Conservation (phyloP, 208 protist genomes). For the Leishmania lainsoni region DNA sequence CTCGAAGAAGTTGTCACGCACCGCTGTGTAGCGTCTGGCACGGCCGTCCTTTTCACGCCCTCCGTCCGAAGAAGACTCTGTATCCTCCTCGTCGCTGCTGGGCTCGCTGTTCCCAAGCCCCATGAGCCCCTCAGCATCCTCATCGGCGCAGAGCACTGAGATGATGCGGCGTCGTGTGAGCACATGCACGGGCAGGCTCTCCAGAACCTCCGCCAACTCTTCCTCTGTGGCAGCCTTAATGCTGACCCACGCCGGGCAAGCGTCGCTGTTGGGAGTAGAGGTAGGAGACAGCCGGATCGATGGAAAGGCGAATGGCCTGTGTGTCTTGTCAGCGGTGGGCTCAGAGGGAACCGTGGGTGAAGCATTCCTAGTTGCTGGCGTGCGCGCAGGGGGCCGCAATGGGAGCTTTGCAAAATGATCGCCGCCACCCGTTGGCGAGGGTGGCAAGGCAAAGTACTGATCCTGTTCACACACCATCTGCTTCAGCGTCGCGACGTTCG, state of each 20-base stretch:
- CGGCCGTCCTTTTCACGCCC: not conserved
- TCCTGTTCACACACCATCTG: constrained; percentile 14
- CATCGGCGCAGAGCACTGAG: not conserved
- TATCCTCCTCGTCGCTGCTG: constrained; percentile 1
- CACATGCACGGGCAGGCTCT: constrained; percentile 50
- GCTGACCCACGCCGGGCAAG: constrained; percentile 43
- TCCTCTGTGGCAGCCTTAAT: constrained; percentile 20
- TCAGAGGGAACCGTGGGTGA: not conserved
- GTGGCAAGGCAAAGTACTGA: not conserved
- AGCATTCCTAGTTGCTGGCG: not conserved
- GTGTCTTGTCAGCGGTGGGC: not conserved
- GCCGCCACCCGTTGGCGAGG: not conserved
- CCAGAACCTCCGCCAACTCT: constrained; percentile 37
- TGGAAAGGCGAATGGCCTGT: not conserved
- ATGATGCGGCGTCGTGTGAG: constrained; percentile 37
- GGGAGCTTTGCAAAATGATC: constrained; percentile 19
- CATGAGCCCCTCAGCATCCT: not conserved
- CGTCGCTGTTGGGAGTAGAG: constrained; percentile 3
- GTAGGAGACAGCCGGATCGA: constrained; percentile 6
- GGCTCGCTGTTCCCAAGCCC: not conserved
- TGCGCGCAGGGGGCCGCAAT: not conserved
- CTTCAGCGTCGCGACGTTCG: constrained; percentile 21
- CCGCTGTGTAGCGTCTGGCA: not conserved
- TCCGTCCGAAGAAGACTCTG: not conserved
- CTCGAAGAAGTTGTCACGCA: constrained; percentile 42